These are phyloP conservation scores for Tulasnella sp. DNA, from an alignment of 768 basidiomycete species.

Conservation along the genomic window DNA sequence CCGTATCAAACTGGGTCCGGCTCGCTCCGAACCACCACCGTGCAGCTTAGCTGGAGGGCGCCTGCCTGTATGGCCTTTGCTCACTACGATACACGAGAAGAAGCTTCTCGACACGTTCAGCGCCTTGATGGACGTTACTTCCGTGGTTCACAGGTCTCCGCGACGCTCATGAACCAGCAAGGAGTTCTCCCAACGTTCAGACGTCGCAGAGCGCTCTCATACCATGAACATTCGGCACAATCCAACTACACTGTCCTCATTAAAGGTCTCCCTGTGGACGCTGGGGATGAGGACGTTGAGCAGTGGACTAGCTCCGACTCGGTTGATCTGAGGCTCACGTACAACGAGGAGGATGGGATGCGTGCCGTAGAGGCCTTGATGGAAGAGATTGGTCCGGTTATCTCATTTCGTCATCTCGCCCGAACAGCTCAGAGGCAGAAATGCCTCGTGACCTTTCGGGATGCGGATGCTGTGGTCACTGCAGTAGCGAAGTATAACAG, in stretches of 20 bases:
- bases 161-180: conserved; percentile 33
- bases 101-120: conserved; percentile 42
- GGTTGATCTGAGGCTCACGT: conserved; percentile 43
- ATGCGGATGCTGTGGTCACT: conserved; percentile 39
- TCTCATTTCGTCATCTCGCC: conserved; percentile 38
- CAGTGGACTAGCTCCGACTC: conserved; percentile 34
- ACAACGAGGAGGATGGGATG: conserved; percentile 29
- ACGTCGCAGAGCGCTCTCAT: too few relatives aligned
- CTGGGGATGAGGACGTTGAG: conserved; percentile 30
- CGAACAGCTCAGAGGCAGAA: conserved; percentile 37
- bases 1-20: conserved; percentile 30
- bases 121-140: conserved; percentile 31
- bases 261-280: conserved; percentile 37
- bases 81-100: conserved; percentile 42
- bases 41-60: conserved; percentile 49
- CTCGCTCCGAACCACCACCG: conserved; percentile 41
- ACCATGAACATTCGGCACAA: too few relatives aligned
- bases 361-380: conserved; percentile 32
- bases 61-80: conserved; percentile 48
- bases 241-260: conserved; percentile 44
- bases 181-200: conserved; percentile 43
- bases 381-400: conserved; percentile 30
- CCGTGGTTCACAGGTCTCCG: conserved; percentile 35
- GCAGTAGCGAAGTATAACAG: conserved; percentile 40
- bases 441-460: conserved; percentile 46